Evolutionary conservation across 805 yeast genomes (phyloP).

Genomic region (Wickerhamiella azyma): DNA sequence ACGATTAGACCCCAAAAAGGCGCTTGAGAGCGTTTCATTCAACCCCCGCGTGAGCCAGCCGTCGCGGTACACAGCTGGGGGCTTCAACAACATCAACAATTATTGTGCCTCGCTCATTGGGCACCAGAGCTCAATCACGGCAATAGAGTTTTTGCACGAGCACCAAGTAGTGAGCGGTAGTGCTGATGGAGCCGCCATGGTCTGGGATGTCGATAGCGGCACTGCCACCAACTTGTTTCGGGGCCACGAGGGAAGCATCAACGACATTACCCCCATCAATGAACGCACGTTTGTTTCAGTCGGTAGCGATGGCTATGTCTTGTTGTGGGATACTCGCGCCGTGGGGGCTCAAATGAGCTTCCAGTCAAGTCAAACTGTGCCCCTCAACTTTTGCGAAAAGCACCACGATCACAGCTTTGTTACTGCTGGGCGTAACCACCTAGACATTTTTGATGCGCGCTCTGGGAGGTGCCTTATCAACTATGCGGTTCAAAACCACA

Average conservation of each 20-base stretch:
- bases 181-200: slow-evolving; percentile 10
- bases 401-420: slow-evolving; percentile 12
- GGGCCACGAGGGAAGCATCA: slow-evolving; percentile 90
- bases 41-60: not conserved
- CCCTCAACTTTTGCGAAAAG: not conserved
- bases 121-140: slow-evolving; percentile 13
- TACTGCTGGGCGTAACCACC: not conserved
- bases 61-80: not conserved
- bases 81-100: not conserved
- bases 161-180: slow-evolving; percentile 8
- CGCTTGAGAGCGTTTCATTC: not conserved
- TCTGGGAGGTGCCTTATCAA: slow-evolving; percentile 3
- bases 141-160: slow-evolving; percentile 11
- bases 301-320: slow-evolving; percentile 10
- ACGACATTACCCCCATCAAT: slow-evolving; percentile 71
- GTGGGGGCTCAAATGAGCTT: not conserved
- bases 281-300: slow-evolving; percentile 8
- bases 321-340: slow-evolving; percentile 14
- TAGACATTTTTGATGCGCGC: slow-evolving; percentile 14
- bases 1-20: not conserved
- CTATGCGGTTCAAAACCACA: not conserved
- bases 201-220: slow-evolving; percentile 85
- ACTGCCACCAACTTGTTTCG: slow-evolving; percentile 85
- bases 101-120: slow-evolving; percentile 9
- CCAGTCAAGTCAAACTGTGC: not conserved